Base-by-base conservation (phyloP, 129 eudicot species). In the Cynara cardunculus region DNA sequence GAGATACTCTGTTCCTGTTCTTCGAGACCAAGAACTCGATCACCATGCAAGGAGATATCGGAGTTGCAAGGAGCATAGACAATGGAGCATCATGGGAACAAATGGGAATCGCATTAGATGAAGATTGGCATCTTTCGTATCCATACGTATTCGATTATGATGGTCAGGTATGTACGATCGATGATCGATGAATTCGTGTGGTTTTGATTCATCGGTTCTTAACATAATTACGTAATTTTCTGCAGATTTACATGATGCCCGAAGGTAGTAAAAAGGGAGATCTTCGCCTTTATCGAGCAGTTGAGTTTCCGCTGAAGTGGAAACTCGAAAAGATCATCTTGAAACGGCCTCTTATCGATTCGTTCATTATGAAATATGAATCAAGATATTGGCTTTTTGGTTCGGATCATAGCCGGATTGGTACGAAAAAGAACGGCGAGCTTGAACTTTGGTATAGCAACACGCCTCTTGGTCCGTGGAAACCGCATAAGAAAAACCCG, bases 71-170 rank as follows among this genome's bases (percentile, higher is more conserved):
- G 85, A 94, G 98, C 85, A 59, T 49, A 2, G 88, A 92, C 78
- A 89, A 92, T 14, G 98, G 98, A 64, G 97, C 94, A 1, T 87
- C 97, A 11, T 94, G 98, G 98, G 80, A 94, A 80, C 96, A 81
- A 25, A 56, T 94, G 85, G 98, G 98, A 35, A 86, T 87, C 46
- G 97, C 90, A 19, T 88, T 94, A 37, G 98, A 94, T 86, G 97
- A 92, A 82, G 97, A 92, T 75, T 92, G 98, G 98, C 98, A 94
- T 85, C 96, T 94, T 59, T 94, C 98, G 8, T 92, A 88, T 89
- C 98, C 98, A 26, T 92, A 87, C 32, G 88, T 94, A 59, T 94
- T 94, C 74, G 84, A 89, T 28, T 90, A 87, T 83, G 73, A 87
- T 22, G 96, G 86, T 61, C 87, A 92, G 46, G 98, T 94, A 87